Evolutionary conservation across 805 yeast genomes (phyloP).

Genomic region (Myxozyma sirexii): DNA sequence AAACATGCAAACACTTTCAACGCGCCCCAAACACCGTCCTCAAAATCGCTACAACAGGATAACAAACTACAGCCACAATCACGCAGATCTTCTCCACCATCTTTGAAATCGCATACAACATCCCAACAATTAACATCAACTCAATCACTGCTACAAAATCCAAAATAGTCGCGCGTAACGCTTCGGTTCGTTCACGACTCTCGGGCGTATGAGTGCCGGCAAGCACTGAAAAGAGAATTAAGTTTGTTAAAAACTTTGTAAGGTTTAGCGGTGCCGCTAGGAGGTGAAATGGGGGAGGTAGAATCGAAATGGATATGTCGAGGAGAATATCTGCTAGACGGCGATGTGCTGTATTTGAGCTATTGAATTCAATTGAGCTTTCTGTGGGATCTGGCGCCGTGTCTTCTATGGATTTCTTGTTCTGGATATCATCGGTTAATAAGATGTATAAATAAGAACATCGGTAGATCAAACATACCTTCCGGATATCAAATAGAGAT

Average conservation of each 20-base stretch:
- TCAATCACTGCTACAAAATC: slow-evolving; percentile 12
- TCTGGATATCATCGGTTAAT: neutral
- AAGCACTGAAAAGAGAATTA: neutral
- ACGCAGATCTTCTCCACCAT: slow-evolving; percentile 3
- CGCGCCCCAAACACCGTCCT: neutral
- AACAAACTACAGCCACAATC: slow-evolving; percentile 9
- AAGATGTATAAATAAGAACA: too few relatives aligned
- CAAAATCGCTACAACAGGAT: slow-evolving; percentile 18
- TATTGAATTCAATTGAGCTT: too few relatives aligned
- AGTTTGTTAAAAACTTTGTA: neutral
- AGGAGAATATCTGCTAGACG: slow-evolving; percentile 2
- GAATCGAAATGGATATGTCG: neutral
- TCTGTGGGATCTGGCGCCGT: neutral
- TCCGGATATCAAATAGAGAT: neutral
- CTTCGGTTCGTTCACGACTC: neutral
- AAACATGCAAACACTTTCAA: neutral
- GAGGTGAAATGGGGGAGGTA: slow-evolving; percentile 4
- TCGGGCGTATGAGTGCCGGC: neutral
- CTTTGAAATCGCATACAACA: slow-evolving; percentile 1
- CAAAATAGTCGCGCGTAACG: slow-evolving; percentile 12
- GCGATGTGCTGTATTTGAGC: neutral
- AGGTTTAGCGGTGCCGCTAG: neutral
- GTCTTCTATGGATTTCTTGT: neutral
- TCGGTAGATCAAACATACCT: too few relatives aligned
- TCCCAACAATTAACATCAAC: slow-evolving; percentile 7